Evolutionary conservation across 805 yeast genomes (phyloP).

Genomic region (Hanseniaspora lindneri): DNA sequence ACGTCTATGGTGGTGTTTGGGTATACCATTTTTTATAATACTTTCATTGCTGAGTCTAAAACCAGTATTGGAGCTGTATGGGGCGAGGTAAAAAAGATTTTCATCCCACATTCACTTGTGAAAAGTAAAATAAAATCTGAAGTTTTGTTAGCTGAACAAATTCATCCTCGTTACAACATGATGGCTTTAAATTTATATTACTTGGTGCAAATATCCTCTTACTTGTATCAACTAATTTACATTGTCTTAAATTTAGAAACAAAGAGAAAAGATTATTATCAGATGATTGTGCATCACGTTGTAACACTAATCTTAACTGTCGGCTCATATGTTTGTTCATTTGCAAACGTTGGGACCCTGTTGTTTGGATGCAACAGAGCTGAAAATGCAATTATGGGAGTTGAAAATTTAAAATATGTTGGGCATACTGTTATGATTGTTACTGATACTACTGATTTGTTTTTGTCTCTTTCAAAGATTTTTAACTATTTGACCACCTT

Average conservation of each 20-base stretch:
- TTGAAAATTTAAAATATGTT: constrained; percentile 13
- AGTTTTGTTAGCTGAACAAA: background rate
- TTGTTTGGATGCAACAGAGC: background rate
- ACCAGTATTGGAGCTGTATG: background rate
- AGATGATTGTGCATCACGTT: constrained; percentile 83
- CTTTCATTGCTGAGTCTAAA: background rate
- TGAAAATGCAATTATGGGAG: background rate
- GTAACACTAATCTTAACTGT: constrained; percentile 56
- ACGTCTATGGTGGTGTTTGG: constrained; percentile 3
- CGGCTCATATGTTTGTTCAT: constrained; percentile 65
- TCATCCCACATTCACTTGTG: constrained; percentile 6
- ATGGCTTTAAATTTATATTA: constrained; percentile 50
- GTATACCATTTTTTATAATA: constrained; percentile 7
- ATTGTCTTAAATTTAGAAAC: constrained; percentile 53
- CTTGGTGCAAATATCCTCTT: constrained; percentile 56
- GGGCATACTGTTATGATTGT: constrained; percentile 61
- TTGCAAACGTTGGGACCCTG: constrained; percentile 44
- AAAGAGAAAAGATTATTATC: constrained; percentile 67
- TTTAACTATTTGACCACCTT: constrained; percentile 54
- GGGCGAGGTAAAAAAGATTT: constrained; percentile 6
- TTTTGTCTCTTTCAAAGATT: constrained; percentile 61
- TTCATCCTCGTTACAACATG: background rate
- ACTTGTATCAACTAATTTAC: constrained; percentile 71
- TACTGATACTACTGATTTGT: constrained; percentile 76
- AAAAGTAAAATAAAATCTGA: background rate